Evolutionary conservation across 208 protist species (phyloP).

Genomic region (Trichomonas vaginalis): DNA sequence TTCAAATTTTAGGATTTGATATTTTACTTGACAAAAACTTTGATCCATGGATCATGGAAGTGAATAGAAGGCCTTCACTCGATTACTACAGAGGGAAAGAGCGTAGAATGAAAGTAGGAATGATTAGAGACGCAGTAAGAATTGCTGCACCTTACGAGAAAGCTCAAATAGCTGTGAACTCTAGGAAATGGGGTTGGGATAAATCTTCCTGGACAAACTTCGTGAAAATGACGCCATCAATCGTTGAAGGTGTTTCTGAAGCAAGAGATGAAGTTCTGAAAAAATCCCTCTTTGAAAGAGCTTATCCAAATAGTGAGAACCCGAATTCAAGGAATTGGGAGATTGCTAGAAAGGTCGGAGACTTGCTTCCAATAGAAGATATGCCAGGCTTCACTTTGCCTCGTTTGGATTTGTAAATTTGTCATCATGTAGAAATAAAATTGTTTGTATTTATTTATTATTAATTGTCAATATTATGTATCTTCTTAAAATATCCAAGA

Average conservation of each 20-base stretch:
- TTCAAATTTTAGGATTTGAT: constrained; percentile 35
- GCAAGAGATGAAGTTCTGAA: neutral
- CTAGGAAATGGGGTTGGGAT: neutral
- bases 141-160: neutral
- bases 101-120: neutral
- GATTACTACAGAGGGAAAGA: neutral
- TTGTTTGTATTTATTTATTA: too few relatives aligned
- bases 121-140: neutral
- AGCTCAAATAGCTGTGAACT: neutral
- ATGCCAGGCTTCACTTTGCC: neutral
- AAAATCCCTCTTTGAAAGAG: neutral
- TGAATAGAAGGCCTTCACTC: constrained; percentile 42
- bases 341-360: neutral
- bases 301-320: neutral
- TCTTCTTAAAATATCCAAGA: too few relatives aligned
- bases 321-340: neutral
- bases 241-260: neutral
- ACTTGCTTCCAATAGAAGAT: neutral
- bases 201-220: neutral
- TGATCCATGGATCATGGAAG: constrained; percentile 29
- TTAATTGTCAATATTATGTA: too few relatives aligned
- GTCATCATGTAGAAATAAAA: too few relatives aligned
- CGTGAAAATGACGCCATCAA: neutral
- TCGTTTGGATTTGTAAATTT: too few relatives aligned
- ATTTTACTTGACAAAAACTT: constrained; percentile 31